Evolutionary conservation across 2,329 filamentous ascomycete species (phyloP), one percentile per base, ranked within the genome.

Genomic region (Trichoderma sp.): DNA sequence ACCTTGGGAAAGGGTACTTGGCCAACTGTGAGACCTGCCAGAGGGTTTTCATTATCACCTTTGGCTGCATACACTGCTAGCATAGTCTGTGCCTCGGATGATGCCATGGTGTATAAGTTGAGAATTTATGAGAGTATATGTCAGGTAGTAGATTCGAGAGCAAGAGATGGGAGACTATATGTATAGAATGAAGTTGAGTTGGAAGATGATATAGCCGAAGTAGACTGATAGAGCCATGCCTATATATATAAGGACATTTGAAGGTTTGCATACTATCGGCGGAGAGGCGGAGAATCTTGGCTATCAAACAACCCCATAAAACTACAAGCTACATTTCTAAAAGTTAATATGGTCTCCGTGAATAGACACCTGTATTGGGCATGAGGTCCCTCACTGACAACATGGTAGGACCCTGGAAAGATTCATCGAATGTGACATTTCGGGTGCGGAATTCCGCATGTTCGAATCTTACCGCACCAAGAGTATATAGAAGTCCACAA

Each of bases 31-130:
- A 74, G 72, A 33, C 72, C 53, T 1, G 21, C 6, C 1, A 74
- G 33, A 24, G 72, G 72, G 29, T 67, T 62, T 4, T 62, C 50
- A 12, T 14, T 18, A 29, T 74, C 53, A n/a, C 72, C 33, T 7
- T 56, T 74, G 33, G 38, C 53, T 1, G 63, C 63, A 74, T 74
- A 74, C 2, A 74, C 50, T 27, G 72, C 72, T 4, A 68, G 63
- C 72, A 74, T 74, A 4, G 72, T 68, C 35, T 74, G 62, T 24
- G 16, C 21, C 24, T 27, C 33, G 3, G 60, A 59, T 21, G 27
- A 18, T 24, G n/a, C 31, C 71, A 74, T 74, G 5, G 31, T 24
- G 68, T 18, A n/a, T 50, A 16, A 21, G 27, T 5, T 0, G 1
- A 21, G 21, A 21, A 16, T 31, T n/a, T 12, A 18, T 18, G 4